Evolutionary conservation across 495 filamentous ascomycete genomes (phyloP).

Genomic region (Tuber umbilicatum): DNA sequence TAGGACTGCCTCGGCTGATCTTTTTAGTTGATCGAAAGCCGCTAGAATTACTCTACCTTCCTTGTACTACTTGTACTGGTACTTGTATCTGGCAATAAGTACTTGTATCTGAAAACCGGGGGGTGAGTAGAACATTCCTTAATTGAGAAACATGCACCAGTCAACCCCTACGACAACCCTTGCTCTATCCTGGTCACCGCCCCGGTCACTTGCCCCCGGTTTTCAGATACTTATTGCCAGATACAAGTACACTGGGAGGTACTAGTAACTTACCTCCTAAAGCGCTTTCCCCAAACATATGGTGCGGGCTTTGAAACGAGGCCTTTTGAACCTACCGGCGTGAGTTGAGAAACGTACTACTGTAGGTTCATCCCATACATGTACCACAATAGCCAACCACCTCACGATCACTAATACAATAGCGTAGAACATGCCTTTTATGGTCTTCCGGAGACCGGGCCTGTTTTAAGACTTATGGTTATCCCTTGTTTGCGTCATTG

Average conservation of each 20-base stretch:
- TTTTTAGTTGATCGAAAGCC: not conserved
- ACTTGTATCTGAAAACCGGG: too few relatives aligned
- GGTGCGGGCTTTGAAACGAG: not conserved
- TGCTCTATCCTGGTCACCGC: too few relatives aligned
- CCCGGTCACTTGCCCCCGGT: too few relatives aligned
- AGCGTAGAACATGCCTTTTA: not conserved
- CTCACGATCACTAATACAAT: not conserved
- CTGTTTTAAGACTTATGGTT: not conserved
- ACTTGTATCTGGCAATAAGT: not conserved
- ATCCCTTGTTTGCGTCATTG: not conserved
- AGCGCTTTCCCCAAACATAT: not conserved
- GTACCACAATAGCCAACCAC: not conserved
- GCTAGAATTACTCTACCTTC: not conserved
- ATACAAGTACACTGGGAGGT: too few relatives aligned
- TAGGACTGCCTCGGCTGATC: not conserved
- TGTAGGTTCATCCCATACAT: not conserved
- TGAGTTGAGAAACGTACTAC: not conserved
- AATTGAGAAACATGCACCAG: too few relatives aligned
- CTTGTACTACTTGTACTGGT: not conserved
- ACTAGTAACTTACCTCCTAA: not conserved
- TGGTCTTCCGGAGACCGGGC: not conserved
- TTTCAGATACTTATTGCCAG: too few relatives aligned
- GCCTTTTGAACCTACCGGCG: not conserved
- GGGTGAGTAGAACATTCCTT: too few relatives aligned
- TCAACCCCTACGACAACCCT: too few relatives aligned